Conservation (phyloP, 768 basidiomycete genomes). For the button mushroom (Agaricus bisporus) region DNA sequence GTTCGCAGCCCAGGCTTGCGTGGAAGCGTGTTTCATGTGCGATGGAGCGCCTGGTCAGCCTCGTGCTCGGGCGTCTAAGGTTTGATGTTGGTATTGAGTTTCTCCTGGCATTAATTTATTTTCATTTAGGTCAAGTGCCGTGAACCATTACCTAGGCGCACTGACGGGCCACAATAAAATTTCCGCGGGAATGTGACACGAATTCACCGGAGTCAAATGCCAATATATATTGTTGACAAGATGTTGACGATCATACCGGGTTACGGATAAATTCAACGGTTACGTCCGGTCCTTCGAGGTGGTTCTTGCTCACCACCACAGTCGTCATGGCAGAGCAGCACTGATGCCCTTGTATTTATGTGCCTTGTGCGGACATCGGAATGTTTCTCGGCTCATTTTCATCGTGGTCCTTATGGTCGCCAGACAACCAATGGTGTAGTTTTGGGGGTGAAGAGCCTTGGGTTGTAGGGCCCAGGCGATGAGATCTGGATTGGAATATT, state of each 20-base stretch:
- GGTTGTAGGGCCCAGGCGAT: no score
- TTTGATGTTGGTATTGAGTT: no score
- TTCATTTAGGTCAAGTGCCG: neutral
- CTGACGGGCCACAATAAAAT: neutral
- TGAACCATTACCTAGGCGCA: neutral
- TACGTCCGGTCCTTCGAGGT: neutral
- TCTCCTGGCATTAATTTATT: no score
- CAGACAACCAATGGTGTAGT: no score
- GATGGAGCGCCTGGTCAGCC: no score
- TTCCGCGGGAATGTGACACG: neutral
- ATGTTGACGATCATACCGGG: neutral
- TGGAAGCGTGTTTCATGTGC: no score
- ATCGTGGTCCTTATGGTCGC: no score
- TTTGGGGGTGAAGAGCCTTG: no score
- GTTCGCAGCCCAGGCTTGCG: no score
- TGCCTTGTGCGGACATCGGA: neutral
- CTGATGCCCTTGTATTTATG: neutral
- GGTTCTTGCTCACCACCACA: neutral
- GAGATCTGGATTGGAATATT: no score
- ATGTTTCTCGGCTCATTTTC: no score
- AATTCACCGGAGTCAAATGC: neutral
- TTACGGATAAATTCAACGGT: neutral
- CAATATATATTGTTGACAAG: neutral
- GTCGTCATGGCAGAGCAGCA: neutral
- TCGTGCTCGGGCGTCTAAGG: no score